Evolutionary conservation across 2,329 filamentous ascomycete species (phyloP), one percentile per base, ranked within the genome.

Genomic region (Claviceps sp.): DNA sequence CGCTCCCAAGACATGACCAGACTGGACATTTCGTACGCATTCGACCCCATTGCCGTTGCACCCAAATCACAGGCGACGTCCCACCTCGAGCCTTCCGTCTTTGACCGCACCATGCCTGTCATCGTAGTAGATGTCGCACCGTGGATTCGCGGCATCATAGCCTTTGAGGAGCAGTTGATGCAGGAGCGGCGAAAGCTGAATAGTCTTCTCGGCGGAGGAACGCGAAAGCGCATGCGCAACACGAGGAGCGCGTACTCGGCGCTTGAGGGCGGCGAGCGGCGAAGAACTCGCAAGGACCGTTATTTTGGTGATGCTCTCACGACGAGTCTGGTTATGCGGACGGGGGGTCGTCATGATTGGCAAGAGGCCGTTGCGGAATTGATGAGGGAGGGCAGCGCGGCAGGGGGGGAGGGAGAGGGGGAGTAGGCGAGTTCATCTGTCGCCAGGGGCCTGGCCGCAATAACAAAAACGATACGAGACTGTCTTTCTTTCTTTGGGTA

Each of bases 131-230:
- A 98, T 56, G 73, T 97, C 2, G 90, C 89, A 0, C 93, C 94
- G 0, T 97, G 88, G 64, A 79, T 97, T n/a, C 85, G 94, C 11
- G 76, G 77, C 40, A 97, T 98, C 54, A 82, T 91, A 2, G 75
- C 82, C 0, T 86, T 84, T 62, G 91, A 97, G 59, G 71, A 81
- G 20, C 75, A 74, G 1, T 75, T 93, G 1, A 84, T 88, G 60
- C 72, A 80, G 55, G 79, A 88, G 56, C 78, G 88, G 11, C 64
- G 78, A 7, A 75, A 76, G 18, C 66, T 86, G 9, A 81, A 79
- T 57, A 80, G 73, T 51, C 65, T 88, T 1, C 67, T 86, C 13
- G 80, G 77, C 50, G 77, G 77, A 5, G 77, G 75, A 14, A 62
- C 59, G 48, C 57, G 59, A 20, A 76, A 72, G 62, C 74, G 82